Evolutionary conservation across 805 yeast genomes (phyloP), one percentile per base, ranked within the genome.

Genomic region (Wickerhamomyces bovis): DNA sequence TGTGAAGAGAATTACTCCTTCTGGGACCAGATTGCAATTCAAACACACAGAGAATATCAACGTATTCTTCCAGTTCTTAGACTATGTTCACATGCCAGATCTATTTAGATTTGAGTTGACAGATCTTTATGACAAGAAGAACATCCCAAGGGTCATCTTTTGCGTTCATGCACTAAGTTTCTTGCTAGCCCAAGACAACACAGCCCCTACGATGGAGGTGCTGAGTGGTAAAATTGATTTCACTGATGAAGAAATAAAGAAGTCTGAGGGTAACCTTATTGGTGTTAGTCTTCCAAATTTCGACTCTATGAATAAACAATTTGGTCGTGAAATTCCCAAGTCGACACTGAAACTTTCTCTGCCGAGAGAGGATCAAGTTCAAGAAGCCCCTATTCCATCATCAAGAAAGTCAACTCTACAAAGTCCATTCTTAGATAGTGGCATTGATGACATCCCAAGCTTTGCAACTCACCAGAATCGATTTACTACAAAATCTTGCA

Each of bases 21-120:
- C 77, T 56, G 79, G 79, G 42, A 76, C 75, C 55, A 85, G 71
- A 53, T 72, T 90, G 36, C 90, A 89, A 62, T 94, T 88, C 70
- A 81, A 85, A 51, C 96, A 89, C 63, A 88, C 96, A 0, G 97
- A 94, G 61, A 94, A 94, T 62, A 92, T 94, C 60, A 88, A 89
- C 56, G 72, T 81, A 20, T 90, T 92, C 63, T 83, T 92, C 62
- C 71, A 75, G 19, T 77, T 92, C 46, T 70, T 89, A 26, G 83
- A 78, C 46, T 77, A 71, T 48, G 73, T 89, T 50, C 81, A 78
- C 23, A 80, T 94, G 53, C 99, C 98, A 0, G 90, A 87, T 47
- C 73, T 89, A 45, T 94, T 90, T 63, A 76, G 85, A 42, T 94
- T 94, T 62, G 99, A 92, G 62, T 76, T 90, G 48, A 89, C 96